These are phyloP conservation scores for Fusarium sp. DNA, from an alignment of 2,329 filamentous ascomycete species.

Conservation along the genomic window DNA sequence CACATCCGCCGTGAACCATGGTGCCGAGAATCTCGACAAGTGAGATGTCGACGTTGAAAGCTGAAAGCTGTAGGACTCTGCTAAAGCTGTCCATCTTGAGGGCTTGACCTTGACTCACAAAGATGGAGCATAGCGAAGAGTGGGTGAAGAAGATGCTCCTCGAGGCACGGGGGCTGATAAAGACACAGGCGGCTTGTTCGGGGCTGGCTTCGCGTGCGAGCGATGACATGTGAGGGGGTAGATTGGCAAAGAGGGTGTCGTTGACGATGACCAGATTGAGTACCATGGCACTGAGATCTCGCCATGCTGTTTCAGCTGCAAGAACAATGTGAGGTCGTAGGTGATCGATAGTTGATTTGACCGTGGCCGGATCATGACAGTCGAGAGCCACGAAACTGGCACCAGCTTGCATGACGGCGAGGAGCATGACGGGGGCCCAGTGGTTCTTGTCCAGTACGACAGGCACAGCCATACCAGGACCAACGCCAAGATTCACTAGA, in stretches of 20 bases:
- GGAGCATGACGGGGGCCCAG: constrained; percentile 74
- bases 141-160: constrained; percentile 74
- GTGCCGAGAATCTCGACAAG: constrained; percentile 63
- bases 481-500: constrained; percentile 62
- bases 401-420: constrained; percentile 72
- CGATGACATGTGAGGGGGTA: constrained; percentile 45
- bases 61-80: constrained; percentile 66
- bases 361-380: constrained; percentile 53
- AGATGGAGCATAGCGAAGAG: constrained; percentile 64
- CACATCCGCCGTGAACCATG: constrained; percentile 65
- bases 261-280: constrained; percentile 56
- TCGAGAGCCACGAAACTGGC: constrained; percentile 64
- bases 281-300: constrained; percentile 52
- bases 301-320: constrained; percentile 55
- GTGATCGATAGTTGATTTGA: constrained; percentile 55
- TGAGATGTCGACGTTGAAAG: constrained; percentile 64
- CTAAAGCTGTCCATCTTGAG: constrained; percentile 61
- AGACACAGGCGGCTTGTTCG: constrained; percentile 66
- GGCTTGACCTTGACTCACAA: constrained; percentile 61
- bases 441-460: constrained; percentile 77
- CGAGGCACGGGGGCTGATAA: constrained; percentile 60
- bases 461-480: constrained; percentile 67
- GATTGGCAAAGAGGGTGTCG: constrained; percentile 51
- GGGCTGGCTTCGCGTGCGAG: constrained; percentile 49
- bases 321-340: constrained; percentile 58